A percentile compares a stretch with the other conserved stretches of the same genome.
Evolutionary conservation across 371 early-diverging fungal genomes (phyloP).

Genomic region (Mycotypha africana): DNA sequence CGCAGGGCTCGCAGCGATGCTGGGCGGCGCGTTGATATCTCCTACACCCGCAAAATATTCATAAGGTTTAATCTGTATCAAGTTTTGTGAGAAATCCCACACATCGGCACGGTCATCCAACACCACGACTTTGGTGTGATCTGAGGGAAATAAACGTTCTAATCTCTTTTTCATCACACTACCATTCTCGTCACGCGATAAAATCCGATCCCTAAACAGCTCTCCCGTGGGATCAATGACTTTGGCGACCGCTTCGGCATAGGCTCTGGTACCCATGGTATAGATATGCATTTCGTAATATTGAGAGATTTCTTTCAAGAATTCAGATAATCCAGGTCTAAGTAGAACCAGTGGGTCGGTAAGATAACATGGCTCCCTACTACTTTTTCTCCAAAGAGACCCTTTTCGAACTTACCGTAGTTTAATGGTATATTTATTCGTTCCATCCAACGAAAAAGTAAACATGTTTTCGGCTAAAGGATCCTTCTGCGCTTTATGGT

Average conservation of each 20-base stretch:
- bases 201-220: conserved; percentile 86
- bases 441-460: conserved; percentile 62
- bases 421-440: conserved; percentile 77
- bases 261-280: conserved; percentile 98
- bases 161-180: conserved; percentile 82
- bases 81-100: conserved; percentile 90
- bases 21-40: conserved; percentile 85
- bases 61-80: conserved; percentile 86
- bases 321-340: conserved; percentile 76
- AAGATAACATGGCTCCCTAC: too few relatives aligned
- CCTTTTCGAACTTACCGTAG: conserved; percentile 57
- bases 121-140: conserved; percentile 94
- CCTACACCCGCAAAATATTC: conserved; percentile 92
- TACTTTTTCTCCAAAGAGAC: too few relatives aligned
- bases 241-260: conserved; percentile 87
- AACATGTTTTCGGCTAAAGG: conserved; percentile 60
- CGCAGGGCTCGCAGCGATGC: too few relatives aligned
- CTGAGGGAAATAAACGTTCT: conserved; percentile 90
- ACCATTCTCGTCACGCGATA: conserved; percentile 94
- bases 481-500: conserved; percentile 59
- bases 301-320: conserved; percentile 63
- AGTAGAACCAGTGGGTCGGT: background rate
- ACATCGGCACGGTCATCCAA: conserved; percentile 99
- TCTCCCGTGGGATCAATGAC: conserved; percentile 83
- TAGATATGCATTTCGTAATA: conserved; percentile 97